phyloP scores from a whole-genome alignment of 83 land plant species.

The Picea engelmannii region DNA sequence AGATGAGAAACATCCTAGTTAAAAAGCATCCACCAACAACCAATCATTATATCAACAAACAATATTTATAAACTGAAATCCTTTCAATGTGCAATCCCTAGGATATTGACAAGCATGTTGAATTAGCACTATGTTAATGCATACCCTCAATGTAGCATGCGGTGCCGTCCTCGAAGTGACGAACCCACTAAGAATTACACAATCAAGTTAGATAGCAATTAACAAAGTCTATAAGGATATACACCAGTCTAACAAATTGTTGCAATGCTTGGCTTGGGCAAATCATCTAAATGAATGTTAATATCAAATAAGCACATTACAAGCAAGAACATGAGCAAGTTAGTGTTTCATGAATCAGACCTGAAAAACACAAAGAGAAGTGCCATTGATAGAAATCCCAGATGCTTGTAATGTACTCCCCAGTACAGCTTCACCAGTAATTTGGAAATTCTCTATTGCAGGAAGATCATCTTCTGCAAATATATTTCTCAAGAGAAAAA shows the following conservation, averaged over 20 bases:
- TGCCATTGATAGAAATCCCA: constrained; percentile 91
- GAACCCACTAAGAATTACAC: constrained; percentile 68
- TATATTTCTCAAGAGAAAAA: not conserved
- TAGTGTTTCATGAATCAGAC: constrained; percentile 24
- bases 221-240: no score
- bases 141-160: constrained; percentile 76
- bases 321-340: constrained; percentile 7
- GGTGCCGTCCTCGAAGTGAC: constrained; percentile 82
- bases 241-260: no score
- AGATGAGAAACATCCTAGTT: constrained; percentile 14
- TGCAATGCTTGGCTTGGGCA: not conserved
- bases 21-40: not conserved
- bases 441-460: constrained; percentile 80
- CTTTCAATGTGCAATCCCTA: not conserved
- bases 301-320: not conserved
- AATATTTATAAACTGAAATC: not conserved
- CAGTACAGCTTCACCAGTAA: constrained; percentile 84
- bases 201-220: not conserved
- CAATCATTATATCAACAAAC: not conserved
- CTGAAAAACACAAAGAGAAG: constrained; percentile 89
- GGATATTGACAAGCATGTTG: not conserved
- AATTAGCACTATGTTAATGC: not conserved
- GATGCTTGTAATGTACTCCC: constrained; percentile 78
- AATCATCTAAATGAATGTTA: not conserved
- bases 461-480: constrained; percentile 92